A percentile compares a stretch with the other conserved stretches of the same genome.
Evolutionary conservation across 2,329 filamentous ascomycete genomes (phyloP).

Genomic region (Hypoxylon sp.): DNA sequence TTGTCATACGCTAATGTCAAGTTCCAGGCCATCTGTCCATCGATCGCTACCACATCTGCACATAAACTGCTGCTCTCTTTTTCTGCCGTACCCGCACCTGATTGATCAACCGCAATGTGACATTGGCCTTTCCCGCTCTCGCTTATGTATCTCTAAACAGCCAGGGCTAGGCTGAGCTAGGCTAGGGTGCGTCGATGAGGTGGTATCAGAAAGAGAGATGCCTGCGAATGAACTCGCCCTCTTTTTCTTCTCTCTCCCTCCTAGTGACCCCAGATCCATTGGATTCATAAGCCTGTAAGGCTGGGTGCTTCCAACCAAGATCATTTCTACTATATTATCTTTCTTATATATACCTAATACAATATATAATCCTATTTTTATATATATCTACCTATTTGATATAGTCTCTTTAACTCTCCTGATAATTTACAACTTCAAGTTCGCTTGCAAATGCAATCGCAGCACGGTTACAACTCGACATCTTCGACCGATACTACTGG

Average conservation of each 20-base stretch:
- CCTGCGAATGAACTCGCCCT: slow-evolving; percentile 11
- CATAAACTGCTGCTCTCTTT: not conserved
- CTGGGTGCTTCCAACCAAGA: slow-evolving; percentile 6
- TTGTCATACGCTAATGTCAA: too few relatives aligned
- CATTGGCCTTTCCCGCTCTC: slow-evolving; percentile 20
- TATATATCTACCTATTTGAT: too few relatives aligned
- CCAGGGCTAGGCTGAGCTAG: slow-evolving; percentile 26
- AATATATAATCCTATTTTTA: too few relatives aligned
- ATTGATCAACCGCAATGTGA: slow-evolving; percentile 19
- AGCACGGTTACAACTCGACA: not conserved
- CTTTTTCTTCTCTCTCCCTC: slow-evolving; percentile 2
- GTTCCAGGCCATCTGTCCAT: too few relatives aligned
- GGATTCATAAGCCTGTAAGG: slow-evolving; percentile 26
- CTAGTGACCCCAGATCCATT: slow-evolving; percentile 10
- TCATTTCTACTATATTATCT: slow-evolving; percentile 15
- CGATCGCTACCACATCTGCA: too few relatives aligned
- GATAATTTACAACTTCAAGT: slow-evolving; percentile 2
- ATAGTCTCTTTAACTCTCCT: not conserved
- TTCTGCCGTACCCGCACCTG: slow-evolving; percentile 16
- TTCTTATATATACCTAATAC: too few relatives aligned
- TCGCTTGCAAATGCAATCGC: slow-evolving; percentile 1
- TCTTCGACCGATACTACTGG: slow-evolving; percentile 1
- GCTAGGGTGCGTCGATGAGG: slow-evolving; percentile 19
- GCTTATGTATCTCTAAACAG: slow-evolving; percentile 28
- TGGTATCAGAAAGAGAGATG: slow-evolving; percentile 25